phyloP scores from a whole-genome alignment of 345 rosid species.

The Eucalyptus marginata region DNA sequence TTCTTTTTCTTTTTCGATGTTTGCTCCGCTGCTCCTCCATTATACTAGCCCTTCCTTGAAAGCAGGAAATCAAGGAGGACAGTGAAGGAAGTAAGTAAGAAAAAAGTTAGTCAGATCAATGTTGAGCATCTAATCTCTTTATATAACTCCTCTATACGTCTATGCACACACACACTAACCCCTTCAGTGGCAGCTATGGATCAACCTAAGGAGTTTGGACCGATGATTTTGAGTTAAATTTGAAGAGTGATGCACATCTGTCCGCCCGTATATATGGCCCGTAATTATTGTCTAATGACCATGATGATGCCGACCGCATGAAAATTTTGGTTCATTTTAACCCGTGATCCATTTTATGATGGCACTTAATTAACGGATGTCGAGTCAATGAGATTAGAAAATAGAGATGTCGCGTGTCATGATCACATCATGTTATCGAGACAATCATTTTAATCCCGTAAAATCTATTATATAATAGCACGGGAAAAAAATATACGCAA shows the following conservation, averaged over 20 bases:
- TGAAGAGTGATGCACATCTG: not conserved
- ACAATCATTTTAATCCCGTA: not conserved
- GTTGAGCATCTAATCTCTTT: not conserved
- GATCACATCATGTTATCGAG: fast-evolving
- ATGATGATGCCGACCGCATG: not conserved
- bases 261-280: not conserved
- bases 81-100: not conserved
- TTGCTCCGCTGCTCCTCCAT: not conserved
- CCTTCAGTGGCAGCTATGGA: not conserved
- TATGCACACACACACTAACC: not conserved
- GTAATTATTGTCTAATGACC: not conserved
- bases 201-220: not conserved
- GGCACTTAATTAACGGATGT: not conserved
- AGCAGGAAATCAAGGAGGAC: not conserved
- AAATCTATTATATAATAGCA: not conserved
- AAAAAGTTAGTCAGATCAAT: not conserved
- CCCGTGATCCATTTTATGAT: not conserved
- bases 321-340: not conserved
- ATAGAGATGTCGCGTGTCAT: not conserved
- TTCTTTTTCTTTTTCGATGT: not conserved
- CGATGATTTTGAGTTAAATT: not conserved
- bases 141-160: not conserved
- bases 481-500: not conserved
- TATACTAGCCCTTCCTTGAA: not conserved
- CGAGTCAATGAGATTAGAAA: too few species aligned